Conservation (phyloP, 805 yeast genomes). For the Kockiozyma suomiensis region DNA sequence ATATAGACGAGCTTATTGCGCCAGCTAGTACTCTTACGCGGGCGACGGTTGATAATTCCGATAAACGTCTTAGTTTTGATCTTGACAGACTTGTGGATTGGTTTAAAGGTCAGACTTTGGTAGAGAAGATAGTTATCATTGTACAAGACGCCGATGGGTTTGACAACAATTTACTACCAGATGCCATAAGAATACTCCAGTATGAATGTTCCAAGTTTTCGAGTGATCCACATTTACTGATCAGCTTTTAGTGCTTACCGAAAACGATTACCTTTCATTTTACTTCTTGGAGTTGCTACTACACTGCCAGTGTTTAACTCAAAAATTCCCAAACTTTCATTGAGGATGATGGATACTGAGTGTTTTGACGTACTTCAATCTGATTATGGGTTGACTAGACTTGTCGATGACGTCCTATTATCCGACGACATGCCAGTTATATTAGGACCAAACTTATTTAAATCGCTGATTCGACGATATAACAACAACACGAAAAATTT, state of each 20-base stretch:
- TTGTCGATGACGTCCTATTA: conserved; percentile 26
- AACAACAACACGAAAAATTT: conserved; percentile 16
- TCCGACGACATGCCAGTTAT: conserved; percentile 12
- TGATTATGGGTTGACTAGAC: conserved; percentile 15
- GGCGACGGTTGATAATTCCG: conserved; percentile 32
- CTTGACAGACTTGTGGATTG: conserved; percentile 44
- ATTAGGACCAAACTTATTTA: conserved; percentile 21
- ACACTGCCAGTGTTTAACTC: conserved; percentile 44
- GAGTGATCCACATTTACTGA: neutral
- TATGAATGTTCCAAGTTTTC: neutral
- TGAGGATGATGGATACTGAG: conserved; percentile 36
- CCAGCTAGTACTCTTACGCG: neutral
- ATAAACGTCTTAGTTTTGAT: conserved; percentile 45
- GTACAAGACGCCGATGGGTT: conserved; percentile 48
- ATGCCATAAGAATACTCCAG: conserved; percentile 41
- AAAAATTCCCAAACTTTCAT: conserved; percentile 39
- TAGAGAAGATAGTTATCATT: conserved; percentile 37
- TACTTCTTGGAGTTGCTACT: conserved; percentile 44
- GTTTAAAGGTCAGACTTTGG: conserved; percentile 30
- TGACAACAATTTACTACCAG: conserved; percentile 38
- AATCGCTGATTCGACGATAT: conserved; percentile 12
- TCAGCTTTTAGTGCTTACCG: conserved; percentile 36
- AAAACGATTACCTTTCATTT: conserved; percentile 40
- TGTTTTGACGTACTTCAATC: conserved; percentile 37
- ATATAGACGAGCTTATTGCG: conserved; percentile 15